A percentile compares a stretch with the other conserved stretches of the same genome.
Conservation (phyloP, 139 green algal genomes). For the Zygnema cylindricum region DNA sequence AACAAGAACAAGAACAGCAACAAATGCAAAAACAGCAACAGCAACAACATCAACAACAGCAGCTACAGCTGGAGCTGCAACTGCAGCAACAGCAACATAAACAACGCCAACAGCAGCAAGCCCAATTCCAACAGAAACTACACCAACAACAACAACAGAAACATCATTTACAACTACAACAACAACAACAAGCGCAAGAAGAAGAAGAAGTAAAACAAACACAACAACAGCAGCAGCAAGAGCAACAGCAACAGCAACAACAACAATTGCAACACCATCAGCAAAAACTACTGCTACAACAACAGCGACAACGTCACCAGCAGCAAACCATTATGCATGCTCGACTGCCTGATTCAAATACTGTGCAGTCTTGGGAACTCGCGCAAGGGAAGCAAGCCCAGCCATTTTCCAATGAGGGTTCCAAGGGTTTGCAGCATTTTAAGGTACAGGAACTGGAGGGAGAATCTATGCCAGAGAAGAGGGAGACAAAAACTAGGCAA, state of each 20-base stretch:
- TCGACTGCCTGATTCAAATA: neutral
- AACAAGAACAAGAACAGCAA: neutral
- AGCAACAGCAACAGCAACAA: slow-evolving; percentile 45
- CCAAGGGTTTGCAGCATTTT: slow-evolving; percentile 10
- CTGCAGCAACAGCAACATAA: slow-evolving; percentile 44
- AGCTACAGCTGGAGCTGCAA: slow-evolving; percentile 49
- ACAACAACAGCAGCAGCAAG: slow-evolving; percentile 44
- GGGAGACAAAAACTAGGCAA: neutral
- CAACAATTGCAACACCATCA: slow-evolving; percentile 47
- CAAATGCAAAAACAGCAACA: too few species aligned
- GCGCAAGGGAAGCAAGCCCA: neutral
- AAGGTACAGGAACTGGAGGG: slow-evolving; percentile 21
- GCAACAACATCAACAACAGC: slow-evolving; percentile 44
- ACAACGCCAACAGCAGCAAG: slow-evolving; percentile 47
- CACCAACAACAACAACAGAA: slow-evolving; percentile 54
- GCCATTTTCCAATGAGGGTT: neutral
- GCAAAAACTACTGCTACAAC: slow-evolving; percentile 9
- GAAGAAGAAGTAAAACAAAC: too few species aligned
- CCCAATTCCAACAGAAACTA: slow-evolving; percentile 35
- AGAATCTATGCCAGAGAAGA: neutral
- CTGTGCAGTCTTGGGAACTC: neutral
- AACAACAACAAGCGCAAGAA: neutral
- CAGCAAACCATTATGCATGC: slow-evolving; percentile 11
- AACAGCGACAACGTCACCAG: neutral
- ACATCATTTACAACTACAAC: neutral